Evolutionary conservation across 176 grass and related monocot genomes (phyloP), one percentile per base, ranked within the genome.

Genomic region (Melocanna baccifera): DNA sequence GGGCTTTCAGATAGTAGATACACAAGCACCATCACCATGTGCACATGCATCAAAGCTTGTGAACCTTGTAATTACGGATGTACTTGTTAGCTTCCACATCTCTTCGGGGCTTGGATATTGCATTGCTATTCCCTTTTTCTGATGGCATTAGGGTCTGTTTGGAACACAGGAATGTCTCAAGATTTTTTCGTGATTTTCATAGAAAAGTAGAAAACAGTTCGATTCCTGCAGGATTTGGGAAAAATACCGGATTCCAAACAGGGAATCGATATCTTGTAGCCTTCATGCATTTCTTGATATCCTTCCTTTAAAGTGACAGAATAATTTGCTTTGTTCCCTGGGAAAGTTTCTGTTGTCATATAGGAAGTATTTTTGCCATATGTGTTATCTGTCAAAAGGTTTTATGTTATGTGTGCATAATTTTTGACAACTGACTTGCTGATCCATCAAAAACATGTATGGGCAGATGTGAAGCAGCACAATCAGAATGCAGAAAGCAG

Each of bases 391-490:
- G 18, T 37, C 37, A 61, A 15, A 58, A 67, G 9, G 55, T 71
- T 64, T 74, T 57, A 18, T 81, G 41, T 69, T 92, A 39, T 30
- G 16, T 67, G 39, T 78, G 12, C 22, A 55, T 77, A 26, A 30
- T 9, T 73, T 66, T 34, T 32, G 40, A 71, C 13, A 71, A 80
- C 39, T 45, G 46, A 41, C 62, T 86, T 30, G 62, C 71, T 75
- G 37, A 84, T 85, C 11, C 37, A 11, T 85, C 13, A 43, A 68
- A 83, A 52, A 55, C 59, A 25, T 75, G 45, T 37, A 70, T 83
- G 69, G 40, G 63, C 87, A 97, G 91, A 97, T 88, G 75, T 81
- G 22, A 91, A 94, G 86, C 85, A 86, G 45, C 87, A 86, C 10
- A 79, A 79, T 52, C 88, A 83, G 83, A 92, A 86, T 79, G 78